Evolutionary conservation across 2,329 filamentous ascomycete genomes (phyloP), one percentile per base, ranked within the genome.

Genomic region (Colletotrichum sp.): DNA sequence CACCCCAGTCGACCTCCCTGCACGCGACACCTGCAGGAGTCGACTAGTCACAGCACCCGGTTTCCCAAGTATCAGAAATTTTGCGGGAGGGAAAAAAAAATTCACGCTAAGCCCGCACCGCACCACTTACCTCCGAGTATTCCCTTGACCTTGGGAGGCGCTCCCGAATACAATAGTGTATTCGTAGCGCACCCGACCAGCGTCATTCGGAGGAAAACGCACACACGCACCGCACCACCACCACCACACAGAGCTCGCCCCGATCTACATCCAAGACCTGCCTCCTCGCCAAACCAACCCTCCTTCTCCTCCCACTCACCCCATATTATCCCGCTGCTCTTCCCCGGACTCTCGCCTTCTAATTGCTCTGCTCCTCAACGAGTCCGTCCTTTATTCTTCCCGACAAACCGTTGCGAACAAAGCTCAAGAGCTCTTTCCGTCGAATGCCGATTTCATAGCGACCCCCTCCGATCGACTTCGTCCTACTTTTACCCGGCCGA

Each of bases 191-290:
- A 72, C 55, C 75, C 75, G 64, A 65, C 61, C 75, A 77, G 77
- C 77, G 77, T 78, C 75, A 78, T 77, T 76, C 74, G 61, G 68
- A 65, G 76, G 61, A 71, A 68, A 30, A 61, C 24, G 57, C 57
- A 61, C 68, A 61, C 71, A 57, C 68, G 71, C 72, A 75, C 39
- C 39, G 39, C 39, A 48, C 39, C 39, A 48, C 39, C 39, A 52
- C 43, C 68, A 71, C 63, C 63, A 63, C 34, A 26, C 71, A 24
- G 64, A 73, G 66, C 66, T 66, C 21, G 36, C 63, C 39, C 61
- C 34, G 28, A 73, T 65, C 70, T 60, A 39, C 65, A 52, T 60
- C 34, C 30, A 18, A 21, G 30, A 52, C 59, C 59, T 34, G 30
- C 68, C 64, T 71, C 59, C 59, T 72, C 68, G 66, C 36, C 36